Evolutionary conservation across 352 stramenopile genomes (phyloP).

Genomic region (Plasmopara viticola): DNA sequence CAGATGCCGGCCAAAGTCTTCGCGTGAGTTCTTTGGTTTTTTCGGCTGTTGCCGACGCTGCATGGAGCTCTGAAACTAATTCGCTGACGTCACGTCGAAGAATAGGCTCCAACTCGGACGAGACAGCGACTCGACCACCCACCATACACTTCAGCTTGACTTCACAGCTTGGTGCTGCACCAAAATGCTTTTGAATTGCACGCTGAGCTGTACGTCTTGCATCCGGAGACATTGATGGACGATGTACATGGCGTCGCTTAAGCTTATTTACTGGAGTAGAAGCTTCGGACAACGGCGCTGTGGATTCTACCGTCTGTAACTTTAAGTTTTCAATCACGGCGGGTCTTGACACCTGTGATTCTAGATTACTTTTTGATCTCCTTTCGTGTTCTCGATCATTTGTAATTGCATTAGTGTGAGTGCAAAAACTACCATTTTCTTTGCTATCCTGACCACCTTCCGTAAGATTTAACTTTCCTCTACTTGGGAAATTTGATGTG

Average conservation of each 20-base stretch:
- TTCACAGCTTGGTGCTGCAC: conserved; percentile 62
- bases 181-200: conserved; percentile 63
- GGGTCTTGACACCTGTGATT: conserved; percentile 7
- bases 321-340: conserved; percentile 18
- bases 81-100: conserved; percentile 63
- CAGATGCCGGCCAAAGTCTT: conserved; percentile 68
- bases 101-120: conserved; percentile 55
- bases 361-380: conserved; percentile 1
- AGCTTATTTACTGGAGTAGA: conserved; percentile 21
- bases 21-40: conserved; percentile 51
- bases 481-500: conserved; percentile 65
- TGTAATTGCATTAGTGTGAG: conserved; percentile 1
- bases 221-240: conserved; percentile 49
- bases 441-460: conserved; percentile 20
- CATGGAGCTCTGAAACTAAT: conserved; percentile 52
- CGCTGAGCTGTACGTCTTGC: conserved; percentile 44
- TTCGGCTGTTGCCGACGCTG: conserved; percentile 55
- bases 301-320: conserved; percentile 13
- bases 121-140: conserved; percentile 48
- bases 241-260: conserved; percentile 22
- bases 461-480: conserved; percentile 54
- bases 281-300: conserved; percentile 10
- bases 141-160: conserved; percentile 72
- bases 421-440: conserved; percentile 1
- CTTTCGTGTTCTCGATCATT: not conserved